phyloP scores from a whole-genome alignment of 345 rosid species.

The Gossypium thurberi region DNA sequence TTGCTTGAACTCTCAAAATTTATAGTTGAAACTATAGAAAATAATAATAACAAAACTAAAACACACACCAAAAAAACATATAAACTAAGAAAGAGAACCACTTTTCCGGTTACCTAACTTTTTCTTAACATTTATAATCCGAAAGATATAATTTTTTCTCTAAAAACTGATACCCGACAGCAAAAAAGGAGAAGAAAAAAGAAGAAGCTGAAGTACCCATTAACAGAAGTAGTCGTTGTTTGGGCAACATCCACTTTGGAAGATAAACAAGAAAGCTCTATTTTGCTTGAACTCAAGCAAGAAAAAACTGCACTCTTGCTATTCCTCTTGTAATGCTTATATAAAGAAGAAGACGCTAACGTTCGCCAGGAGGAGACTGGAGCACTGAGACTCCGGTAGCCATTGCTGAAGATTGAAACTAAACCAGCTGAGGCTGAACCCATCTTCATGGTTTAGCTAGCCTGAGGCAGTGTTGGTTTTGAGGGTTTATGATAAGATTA shows the following conservation, averaged over 20 bases:
- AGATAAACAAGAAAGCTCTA: slow-evolving; percentile 29
- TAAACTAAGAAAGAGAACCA: not conserved
- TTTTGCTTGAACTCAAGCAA: slow-evolving; percentile 20
- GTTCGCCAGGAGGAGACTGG: slow-evolving; percentile 35
- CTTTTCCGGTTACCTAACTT: not conserved
- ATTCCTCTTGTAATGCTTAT: slow-evolving; percentile 3
- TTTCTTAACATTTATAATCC: not conserved
- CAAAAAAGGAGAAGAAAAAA: not conserved
- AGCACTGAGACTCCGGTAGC: slow-evolving; percentile 34
- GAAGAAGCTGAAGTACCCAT: slow-evolving; percentile 36
- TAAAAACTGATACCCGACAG: not conserved
- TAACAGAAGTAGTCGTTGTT: slow-evolving; percentile 9
- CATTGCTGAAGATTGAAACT: slow-evolving; percentile 36
- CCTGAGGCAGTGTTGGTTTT: slow-evolving; percentile 10
- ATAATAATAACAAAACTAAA: not conserved
- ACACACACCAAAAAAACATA: not conserved
- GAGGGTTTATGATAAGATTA: slow-evolving; percentile 9
- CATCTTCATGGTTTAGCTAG: slow-evolving; percentile 21
- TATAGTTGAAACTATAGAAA: not conserved
- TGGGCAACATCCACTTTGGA: slow-evolving; percentile 25
- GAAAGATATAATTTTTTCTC: not conserved
- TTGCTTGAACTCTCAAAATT: not conserved
- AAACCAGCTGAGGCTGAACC: slow-evolving; percentile 26
- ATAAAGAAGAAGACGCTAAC: slow-evolving; percentile 25
- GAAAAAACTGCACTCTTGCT: slow-evolving; percentile 8